phyloP scores from a whole-genome alignment of 495 filamentous ascomycete genomes.

The Cercophora scortea region DNA sequence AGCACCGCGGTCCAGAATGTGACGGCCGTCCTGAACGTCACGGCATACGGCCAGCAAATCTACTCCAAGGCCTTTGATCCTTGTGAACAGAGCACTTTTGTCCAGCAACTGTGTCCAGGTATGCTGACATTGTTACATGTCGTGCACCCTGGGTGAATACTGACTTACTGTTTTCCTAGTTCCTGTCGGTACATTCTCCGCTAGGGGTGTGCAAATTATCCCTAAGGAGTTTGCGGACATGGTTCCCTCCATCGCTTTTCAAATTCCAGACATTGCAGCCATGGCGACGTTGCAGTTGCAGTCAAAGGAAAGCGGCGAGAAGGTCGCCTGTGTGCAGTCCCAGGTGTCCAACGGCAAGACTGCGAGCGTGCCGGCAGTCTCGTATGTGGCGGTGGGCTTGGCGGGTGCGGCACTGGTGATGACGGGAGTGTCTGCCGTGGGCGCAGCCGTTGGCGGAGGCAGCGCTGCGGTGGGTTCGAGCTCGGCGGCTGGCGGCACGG shows the following conservation, averaged over 20 bases:
- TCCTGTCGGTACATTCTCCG: constrained; percentile 64
- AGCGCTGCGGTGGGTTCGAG: constrained; percentile 27
- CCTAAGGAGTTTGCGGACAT: constrained; percentile 59
- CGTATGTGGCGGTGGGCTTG: constrained; percentile 78
- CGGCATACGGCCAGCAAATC: constrained; percentile 77
- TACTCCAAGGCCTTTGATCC: constrained; percentile 80
- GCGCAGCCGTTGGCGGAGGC: constrained; percentile 47
- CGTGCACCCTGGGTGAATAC: background rate
- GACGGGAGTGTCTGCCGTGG: constrained; percentile 62
- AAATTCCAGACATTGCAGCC: constrained; percentile 83
- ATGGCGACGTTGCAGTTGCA: constrained; percentile 71
- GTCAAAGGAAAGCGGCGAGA: constrained; percentile 46
- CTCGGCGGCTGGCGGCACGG: constrained; percentile 50
- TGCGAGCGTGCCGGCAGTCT: constrained; percentile 61
- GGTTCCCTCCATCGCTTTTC: constrained; percentile 88
- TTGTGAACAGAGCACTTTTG: constrained; percentile 56
- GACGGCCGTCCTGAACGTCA: constrained; percentile 67
- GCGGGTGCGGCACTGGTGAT: constrained; percentile 78
- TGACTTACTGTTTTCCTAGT: constrained; percentile 44
- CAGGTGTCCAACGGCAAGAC: constrained; percentile 83
- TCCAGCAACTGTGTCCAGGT: constrained; percentile 77
- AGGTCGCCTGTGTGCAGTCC: constrained; percentile 79
- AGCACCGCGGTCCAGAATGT: constrained; percentile 73
- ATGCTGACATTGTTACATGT: constrained; percentile 23
- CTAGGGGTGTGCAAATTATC: constrained; percentile 60